Evolutionary conservation across 2,329 filamentous ascomycete genomes (phyloP), one percentile per base, ranked within the genome.

Genomic region (Emmonsiellopsis sp.): DNA sequence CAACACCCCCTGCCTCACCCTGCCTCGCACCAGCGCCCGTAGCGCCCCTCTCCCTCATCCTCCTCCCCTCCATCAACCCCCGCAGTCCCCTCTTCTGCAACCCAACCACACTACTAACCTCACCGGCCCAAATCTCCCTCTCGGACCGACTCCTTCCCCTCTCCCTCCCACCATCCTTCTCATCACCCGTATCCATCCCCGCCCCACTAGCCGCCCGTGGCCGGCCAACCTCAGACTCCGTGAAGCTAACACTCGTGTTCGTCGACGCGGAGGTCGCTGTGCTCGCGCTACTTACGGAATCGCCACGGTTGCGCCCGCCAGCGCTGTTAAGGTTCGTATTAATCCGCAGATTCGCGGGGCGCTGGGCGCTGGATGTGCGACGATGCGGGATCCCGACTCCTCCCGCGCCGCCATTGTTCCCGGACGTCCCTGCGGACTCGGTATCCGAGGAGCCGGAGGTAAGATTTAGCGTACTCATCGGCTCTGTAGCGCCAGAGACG

Each of bases 1-100:
- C 48, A 42, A 20, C 30, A 26, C 9, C 16, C 26, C 38, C 41
- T 13, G n/a, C 10, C 8, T 7, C 51, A 37, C 47, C 53, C 16
- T 46, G 44, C 10, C 40, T 53, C 13, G 78, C 56, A 15, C 52
- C 51, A 35, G 51, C 50, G 38, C 54, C 54, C n/a, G 46, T 43
- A 10, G 55, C 51, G 5, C 44, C 56, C 50, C 56, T 53, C 43
- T 59, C 58, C 31, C 91, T 78, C 76, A 96, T 84, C 56, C 92
- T 79, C 44, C 92, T 77, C 3, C 92, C 92, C 70, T 97, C 93
- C 93, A 98, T 97, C 60, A 98, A 70, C 0, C 93, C 93, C 55
- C 92, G 79, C 37, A 98, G 70, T 0, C 93, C 93, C 52, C 93
- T 80, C 75, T 98, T 98, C 75, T 98, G 93, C 59, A 98, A 68